Base-by-base conservation (phyloP, 148 eudicot genomes). In the Rhododendron henanense region DNA sequence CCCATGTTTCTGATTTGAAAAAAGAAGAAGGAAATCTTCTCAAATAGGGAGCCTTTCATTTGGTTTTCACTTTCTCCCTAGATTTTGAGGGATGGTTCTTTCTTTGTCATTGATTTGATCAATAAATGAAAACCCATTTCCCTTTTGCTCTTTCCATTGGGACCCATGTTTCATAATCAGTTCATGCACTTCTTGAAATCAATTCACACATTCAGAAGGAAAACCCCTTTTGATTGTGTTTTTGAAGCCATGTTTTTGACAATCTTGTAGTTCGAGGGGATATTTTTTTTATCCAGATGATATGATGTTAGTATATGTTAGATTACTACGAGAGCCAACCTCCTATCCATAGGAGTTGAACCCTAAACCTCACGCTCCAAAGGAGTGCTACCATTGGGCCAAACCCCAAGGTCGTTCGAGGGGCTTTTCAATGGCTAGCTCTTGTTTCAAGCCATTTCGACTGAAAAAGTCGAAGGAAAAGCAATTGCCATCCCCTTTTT, bases 111-210 rank as follows among this genome's bases (percentile, higher is more conserved):
- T 84, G 35, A 84, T 84, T 87, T 35, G 81, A 77, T 76, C 76
- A 47, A 85, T 69, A 57, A 83, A 90, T 85, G 91, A 86, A 83
- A 85, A 83, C 85, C 50, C 84, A 63, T 53, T 4, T 61, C 55
- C 16, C 28, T 53, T 51, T 82, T 23, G 16, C 84, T 51, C 81
- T 41, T 14, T 7, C 13, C 55, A 57, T 82, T 45, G 33, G 51
- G 55, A 82, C 75, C 61, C 85, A 82, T 86, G 94, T 92, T 93
- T 94, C 89, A 84, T 88, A 95, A 96, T 89, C 96, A 88, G 90
- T 90, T 94, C 91, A 92, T 92, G 96, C 92, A 89, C 82, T 95
- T 94, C 88, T 61, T 93, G 86, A 94, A 94, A 89, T 93, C 95
- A 87, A 91, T 87, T 73, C 96, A 92, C 89, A 92, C 96, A 25